Evolutionary conservation across 768 basidiomycete genomes (phyloP).

Genomic region (Lentinula lateritia): DNA sequence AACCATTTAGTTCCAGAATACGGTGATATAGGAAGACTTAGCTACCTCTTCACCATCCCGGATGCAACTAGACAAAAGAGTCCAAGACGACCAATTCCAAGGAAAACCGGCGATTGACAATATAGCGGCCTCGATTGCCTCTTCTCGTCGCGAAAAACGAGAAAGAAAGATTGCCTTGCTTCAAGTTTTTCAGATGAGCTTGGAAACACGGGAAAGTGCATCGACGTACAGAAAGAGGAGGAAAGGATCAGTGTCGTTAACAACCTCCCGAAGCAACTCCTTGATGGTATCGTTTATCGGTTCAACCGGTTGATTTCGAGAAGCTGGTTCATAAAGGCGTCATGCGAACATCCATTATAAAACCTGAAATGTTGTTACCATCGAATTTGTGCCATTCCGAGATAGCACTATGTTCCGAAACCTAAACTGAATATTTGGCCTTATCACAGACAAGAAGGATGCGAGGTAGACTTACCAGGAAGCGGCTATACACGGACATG

Average conservation of each 20-base stretch:
- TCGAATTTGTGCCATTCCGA: slow-evolving; percentile 83
- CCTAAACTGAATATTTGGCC: slow-evolving; percentile 36
- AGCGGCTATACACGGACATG: slow-evolving; percentile 73
- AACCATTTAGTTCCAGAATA: background rate
- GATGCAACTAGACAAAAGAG: slow-evolving; percentile 71
- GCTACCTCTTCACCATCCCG: slow-evolving; percentile 82
- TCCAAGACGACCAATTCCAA: slow-evolving; percentile 97
- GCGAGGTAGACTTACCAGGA: slow-evolving; percentile 57
- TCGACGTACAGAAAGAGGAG: slow-evolving; percentile 65
- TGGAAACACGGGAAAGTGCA: background rate
- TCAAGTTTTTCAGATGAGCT: slow-evolving; percentile 8
- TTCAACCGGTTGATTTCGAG: slow-evolving; percentile 60
- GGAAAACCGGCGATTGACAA: slow-evolving; percentile 72
- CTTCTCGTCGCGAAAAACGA: slow-evolving; percentile 72
- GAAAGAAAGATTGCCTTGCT: slow-evolving; percentile 84
- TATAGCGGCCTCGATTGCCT: slow-evolving; percentile 79
- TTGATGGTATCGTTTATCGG: slow-evolving; percentile 58
- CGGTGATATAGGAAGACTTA: slow-evolving; percentile 1
- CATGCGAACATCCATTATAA: background rate
- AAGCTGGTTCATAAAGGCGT: slow-evolving; percentile 35
- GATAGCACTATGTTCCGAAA: slow-evolving; percentile 76
- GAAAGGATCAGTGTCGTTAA: slow-evolving; percentile 68
- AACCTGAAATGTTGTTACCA: slow-evolving; percentile 38
- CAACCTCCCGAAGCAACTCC: slow-evolving; percentile 55
- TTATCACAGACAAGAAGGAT: background rate